phyloP scores from a whole-genome alignment of 2,329 filamentous ascomycete genomes.

The Ascocoryne sarcoides region DNA sequence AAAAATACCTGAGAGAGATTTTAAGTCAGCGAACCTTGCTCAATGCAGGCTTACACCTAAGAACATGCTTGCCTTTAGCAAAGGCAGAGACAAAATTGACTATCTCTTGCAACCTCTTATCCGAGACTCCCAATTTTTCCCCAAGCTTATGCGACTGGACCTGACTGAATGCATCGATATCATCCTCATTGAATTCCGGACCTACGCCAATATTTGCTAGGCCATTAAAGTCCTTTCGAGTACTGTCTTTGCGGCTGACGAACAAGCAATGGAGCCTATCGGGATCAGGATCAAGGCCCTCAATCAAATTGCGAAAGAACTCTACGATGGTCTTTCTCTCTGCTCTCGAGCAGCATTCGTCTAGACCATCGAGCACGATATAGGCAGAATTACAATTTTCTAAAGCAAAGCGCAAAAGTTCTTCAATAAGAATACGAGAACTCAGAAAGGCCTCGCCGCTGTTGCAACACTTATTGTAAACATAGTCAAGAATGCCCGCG shows the following conservation, averaged over 20 bases:
- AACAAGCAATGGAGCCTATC: conserved; percentile 25
- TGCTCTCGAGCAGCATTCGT: conserved; percentile 29
- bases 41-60: background rate
- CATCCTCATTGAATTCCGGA: conserved; percentile 21
- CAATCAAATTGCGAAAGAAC: conserved; percentile 21
- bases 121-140: conserved; percentile 13
- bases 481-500: conserved; percentile 21
- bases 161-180: conserved; percentile 25
- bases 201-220: conserved; percentile 20
- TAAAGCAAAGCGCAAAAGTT: conserved; percentile 27
- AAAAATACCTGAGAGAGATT: conserved; percentile 18
- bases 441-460: conserved; percentile 26
- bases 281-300: conserved; percentile 2
- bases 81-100: conserved; percentile 13
- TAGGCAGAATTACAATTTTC: conserved; percentile 21
- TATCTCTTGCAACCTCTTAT: conserved; percentile 8
- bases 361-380: conserved; percentile 34
- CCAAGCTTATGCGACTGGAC: conserved; percentile 15
- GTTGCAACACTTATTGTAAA: conserved; percentile 26
- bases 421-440: conserved; percentile 19
- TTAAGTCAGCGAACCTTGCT: background rate
- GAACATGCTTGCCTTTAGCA: conserved; percentile 9
- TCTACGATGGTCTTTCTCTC: conserved; percentile 27
- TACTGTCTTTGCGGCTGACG: conserved; percentile 29
- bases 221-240: conserved; percentile 23